Conservation (phyloP, 2,329 filamentous ascomycete genomes). For the Teratosphaeria epicoccoides region DNA sequence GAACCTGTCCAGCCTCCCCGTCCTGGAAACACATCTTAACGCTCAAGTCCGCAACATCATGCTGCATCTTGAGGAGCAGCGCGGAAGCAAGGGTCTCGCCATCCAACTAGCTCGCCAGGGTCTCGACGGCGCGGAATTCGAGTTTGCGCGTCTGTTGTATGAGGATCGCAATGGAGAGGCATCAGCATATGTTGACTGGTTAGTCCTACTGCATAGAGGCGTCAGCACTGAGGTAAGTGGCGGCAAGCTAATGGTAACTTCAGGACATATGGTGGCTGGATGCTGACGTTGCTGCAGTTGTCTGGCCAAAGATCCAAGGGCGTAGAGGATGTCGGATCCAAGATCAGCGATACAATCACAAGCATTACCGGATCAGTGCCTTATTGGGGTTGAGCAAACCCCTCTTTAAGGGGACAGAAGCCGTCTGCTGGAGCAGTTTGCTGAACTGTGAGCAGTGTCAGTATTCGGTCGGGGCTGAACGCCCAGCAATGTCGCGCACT, state of each 20-base stretch:
- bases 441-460: not conserved
- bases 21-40: constrained; percentile 84
- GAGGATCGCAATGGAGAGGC: constrained; percentile 97
- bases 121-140: constrained; percentile 88
- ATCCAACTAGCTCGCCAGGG: constrained; percentile 88
- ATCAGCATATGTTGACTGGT: constrained; percentile 96
- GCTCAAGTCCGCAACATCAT: constrained; percentile 90
- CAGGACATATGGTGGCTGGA: not conserved
- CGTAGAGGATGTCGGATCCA: constrained; percentile 14
- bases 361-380: constrained; percentile 22
- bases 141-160: constrained; percentile 82
- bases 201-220: constrained; percentile 86
- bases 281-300: constrained; percentile 17
- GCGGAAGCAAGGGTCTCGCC: constrained; percentile 78
- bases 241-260: not conserved
- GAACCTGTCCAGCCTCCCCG: constrained; percentile 66
- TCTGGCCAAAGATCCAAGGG: constrained; percentile 22
- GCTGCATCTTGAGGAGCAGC: constrained; percentile 68
- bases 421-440: not conserved
- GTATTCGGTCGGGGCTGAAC: not conserved
- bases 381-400: constrained; percentile 16
- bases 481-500: not conserved
- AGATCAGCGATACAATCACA: constrained; percentile 20
- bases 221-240: constrained; percentile 66
- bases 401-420: no score